Base-by-base conservation (phyloP, 148 eudicot genomes). In the Rhododendron henanense region DNA sequence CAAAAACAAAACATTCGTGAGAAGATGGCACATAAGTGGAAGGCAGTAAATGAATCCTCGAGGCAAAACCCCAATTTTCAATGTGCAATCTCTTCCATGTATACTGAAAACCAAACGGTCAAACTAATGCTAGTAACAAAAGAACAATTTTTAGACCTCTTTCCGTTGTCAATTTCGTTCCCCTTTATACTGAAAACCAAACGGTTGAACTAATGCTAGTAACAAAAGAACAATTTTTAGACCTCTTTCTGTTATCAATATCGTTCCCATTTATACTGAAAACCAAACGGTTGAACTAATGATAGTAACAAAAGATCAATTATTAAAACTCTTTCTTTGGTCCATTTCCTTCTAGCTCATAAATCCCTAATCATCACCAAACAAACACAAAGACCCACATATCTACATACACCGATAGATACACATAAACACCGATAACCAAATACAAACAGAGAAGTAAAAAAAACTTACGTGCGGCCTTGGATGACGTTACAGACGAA, bases 401-500 rank as follows among this genome's bases (percentile, higher is more conserved):
- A 63, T 45, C 18, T 14, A 13, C 57, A 15, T 2, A 13, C 57
- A 53, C 57, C 18, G 57, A 53, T 1, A 53, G 57, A 53, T 53
- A 13, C 57, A 53, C 57, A 53, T 53, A 53, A 53, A 53, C 18
- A 53, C 18, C 3, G 18, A 3, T 0, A 53, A 15, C 3, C 57
- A 53, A 53, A 15, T 15, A 53, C 57, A 53, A 53, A 53, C 16
- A 53, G 57, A 53, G 57, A 53, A 14, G 57, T 53, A 18, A 53
- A 53, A 53, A 41, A 41, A 41, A 41, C 45, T 41, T 41, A 96
- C 98, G 18, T 85, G 74, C 93, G 91, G 0, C 35, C 55, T 28
- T 92, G 96, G 63, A 94, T 87, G 28, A 51, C 23, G 71, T 91
- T 91, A 79, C 94, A 90, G 33, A 90, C 89, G 73, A 86, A 91